Percentiles rank a stretch among this genome's conserved stretches.
These are phyloP conservation scores for Tetradesmus lagerheimii DNA, from an alignment of 139 green algal genomes.

Conservation along the genomic window DNA sequence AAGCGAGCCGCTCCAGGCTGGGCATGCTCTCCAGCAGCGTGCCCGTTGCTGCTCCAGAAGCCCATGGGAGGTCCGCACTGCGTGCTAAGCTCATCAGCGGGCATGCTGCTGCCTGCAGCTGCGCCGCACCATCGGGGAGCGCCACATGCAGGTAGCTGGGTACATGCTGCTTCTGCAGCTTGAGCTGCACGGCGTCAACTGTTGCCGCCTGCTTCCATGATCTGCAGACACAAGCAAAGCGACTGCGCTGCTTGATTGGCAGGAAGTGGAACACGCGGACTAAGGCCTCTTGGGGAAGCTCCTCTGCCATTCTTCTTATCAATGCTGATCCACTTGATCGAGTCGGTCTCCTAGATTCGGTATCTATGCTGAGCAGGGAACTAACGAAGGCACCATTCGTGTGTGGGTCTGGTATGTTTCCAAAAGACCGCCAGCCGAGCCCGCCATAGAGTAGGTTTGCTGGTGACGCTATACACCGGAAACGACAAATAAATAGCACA, in stretches of 20 bases:
- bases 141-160: constrained; percentile 44
- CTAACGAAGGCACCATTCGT: background rate
- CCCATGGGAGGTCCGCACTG: constrained; percentile 27
- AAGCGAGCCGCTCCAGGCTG: constrained; percentile 42
- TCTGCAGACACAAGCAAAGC: constrained; percentile 16
- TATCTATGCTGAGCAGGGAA: background rate
- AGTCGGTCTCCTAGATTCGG: too few species aligned
- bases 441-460: background rate
- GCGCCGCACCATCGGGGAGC: constrained; percentile 28
- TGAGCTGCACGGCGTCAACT: constrained; percentile 31
- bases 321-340: background rate
- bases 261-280: constrained; percentile 43
- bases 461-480: too few species aligned
- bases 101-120: constrained; percentile 29
- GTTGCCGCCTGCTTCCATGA: constrained; percentile 14
- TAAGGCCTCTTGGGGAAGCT: constrained; percentile 32
- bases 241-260: constrained; percentile 37
- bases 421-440: constrained; percentile 1
- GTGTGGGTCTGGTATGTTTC: background rate
- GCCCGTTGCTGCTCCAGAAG: constrained; percentile 15
- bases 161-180: constrained; percentile 28
- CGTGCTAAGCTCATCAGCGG: constrained; percentile 41
- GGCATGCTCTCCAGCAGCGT: constrained; percentile 41
- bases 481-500: too few species aligned
- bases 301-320: constrained; percentile 8